Conservation (phyloP, 805 yeast species). For the Ascoidea tarda region DNA sequence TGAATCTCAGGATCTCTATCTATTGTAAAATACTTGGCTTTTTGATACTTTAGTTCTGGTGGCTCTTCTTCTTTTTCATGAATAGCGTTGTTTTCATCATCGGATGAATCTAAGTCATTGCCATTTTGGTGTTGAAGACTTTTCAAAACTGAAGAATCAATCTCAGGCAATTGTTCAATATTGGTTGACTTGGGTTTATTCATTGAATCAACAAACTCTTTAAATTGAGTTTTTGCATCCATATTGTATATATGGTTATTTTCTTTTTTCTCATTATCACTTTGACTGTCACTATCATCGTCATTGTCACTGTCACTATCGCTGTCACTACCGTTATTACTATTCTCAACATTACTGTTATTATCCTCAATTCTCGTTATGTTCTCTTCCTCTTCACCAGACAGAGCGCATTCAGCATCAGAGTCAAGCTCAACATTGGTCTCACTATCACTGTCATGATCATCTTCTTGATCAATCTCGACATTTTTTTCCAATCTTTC, state of each 20-base stretch:
- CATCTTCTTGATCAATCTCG: no score
- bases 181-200: constrained; percentile 66
- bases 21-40: constrained; percentile 56
- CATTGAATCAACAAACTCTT: constrained; percentile 18
- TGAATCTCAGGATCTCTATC: constrained; percentile 56
- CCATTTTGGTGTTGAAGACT: constrained; percentile 40
- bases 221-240: not conserved
- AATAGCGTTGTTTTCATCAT: constrained; percentile 15
- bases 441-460: no score
- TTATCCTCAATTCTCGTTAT: not conserved
- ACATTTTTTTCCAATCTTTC: not conserved
- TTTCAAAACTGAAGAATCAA: constrained; percentile 33
- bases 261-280: not conserved
- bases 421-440: no score
- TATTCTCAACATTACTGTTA: not conserved
- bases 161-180: constrained; percentile 50
- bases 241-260: not conserved
- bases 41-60: constrained; percentile 25
- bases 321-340: not conserved
- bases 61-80: not conserved
- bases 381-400: not conserved
- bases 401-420: no score
- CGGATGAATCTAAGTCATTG: constrained; percentile 35
- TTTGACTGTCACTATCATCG: constrained; percentile 3
- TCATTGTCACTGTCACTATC: constrained; percentile 1